These are phyloP conservation scores for Solanum appendiculatum DNA, from an alignment of 257 asterid genomes.

Conservation along the genomic window DNA sequence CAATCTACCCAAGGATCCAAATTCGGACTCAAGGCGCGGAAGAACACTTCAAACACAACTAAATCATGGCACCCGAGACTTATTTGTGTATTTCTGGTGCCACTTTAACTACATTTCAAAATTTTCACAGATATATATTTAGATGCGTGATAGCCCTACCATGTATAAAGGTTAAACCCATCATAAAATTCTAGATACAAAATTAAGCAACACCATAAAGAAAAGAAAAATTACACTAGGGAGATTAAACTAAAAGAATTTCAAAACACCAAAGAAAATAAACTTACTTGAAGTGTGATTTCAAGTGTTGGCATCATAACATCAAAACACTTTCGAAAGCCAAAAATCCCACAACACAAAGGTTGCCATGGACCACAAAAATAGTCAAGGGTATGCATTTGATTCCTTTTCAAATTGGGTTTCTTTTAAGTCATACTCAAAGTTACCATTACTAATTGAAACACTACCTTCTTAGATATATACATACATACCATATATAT, in stretches of 20 bases:
- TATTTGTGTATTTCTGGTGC: no score
- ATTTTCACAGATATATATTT: no score
- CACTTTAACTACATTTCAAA: no score
- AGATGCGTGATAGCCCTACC: no score
- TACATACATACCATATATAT: background rate
- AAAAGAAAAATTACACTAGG: background rate
- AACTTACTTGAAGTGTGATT: background rate
- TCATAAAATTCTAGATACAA: background rate
- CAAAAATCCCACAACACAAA: background rate
- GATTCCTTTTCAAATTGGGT: background rate
- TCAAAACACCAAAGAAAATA: background rate
- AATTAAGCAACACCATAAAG: background rate
- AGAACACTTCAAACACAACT: background rate
- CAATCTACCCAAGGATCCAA: background rate
- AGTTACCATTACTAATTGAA: background rate
- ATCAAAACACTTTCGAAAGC: background rate
- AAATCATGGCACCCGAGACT: background rate
- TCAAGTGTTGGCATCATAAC: background rate
- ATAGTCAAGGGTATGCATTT: background rate
- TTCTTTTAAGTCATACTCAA: background rate
- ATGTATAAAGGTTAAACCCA: background rate
- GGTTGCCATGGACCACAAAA: background rate
- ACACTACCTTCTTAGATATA: background rate
- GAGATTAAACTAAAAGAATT: background rate
- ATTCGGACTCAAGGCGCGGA: background rate